Conservation (phyloP, 2,329 filamentous ascomycete genomes). For the Aplosporella prunicola region DNA sequence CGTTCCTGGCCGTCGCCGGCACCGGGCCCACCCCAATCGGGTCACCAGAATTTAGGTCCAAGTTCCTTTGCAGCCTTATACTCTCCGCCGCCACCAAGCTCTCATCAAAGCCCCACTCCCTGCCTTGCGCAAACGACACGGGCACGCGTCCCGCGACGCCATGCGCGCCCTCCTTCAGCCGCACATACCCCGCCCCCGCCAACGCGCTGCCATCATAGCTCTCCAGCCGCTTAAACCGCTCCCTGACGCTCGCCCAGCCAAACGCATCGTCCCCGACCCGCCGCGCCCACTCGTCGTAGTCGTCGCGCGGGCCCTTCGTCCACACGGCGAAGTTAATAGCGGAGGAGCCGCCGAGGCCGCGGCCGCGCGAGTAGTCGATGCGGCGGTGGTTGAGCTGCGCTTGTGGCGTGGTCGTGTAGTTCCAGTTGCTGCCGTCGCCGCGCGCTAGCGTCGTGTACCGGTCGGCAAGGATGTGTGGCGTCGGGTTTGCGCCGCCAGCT, state of each 20-base stretch:
- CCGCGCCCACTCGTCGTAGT: conserved; percentile 53
- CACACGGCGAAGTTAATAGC: conserved; percentile 40
- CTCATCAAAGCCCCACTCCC: conserved; percentile 43
- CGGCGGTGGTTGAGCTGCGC: conserved; percentile 26
- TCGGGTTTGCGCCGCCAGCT: conserved; percentile 44
- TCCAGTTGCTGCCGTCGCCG: conserved; percentile 41
- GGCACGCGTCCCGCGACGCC: conserved; percentile 41
- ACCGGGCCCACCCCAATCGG: conserved; percentile 46
- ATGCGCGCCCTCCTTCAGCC: conserved; percentile 38
- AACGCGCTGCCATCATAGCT: conserved; percentile 36
- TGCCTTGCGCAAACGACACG: conserved; percentile 40
- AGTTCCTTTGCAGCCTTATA: conserved; percentile 41
- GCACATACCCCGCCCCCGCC: conserved; percentile 33
- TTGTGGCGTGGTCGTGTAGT: conserved; percentile 37
- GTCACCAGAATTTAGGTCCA: conserved; percentile 50
- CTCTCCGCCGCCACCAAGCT: conserved; percentile 34
- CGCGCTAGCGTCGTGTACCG: conserved; percentile 43
- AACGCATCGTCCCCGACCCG: conserved; percentile 48
- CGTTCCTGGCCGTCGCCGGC: conserved; percentile 42
- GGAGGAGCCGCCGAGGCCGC: conserved; percentile 38
- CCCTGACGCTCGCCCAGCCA: conserved; percentile 44
- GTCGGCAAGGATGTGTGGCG: conserved; percentile 37
- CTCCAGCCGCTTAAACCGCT: conserved; percentile 45
- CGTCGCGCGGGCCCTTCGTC: conserved; percentile 46
- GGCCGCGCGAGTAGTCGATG: conserved; percentile 35